Conservation (phyloP, 768 basidiomycete species). For the Multifurca ochricompacta region DNA sequence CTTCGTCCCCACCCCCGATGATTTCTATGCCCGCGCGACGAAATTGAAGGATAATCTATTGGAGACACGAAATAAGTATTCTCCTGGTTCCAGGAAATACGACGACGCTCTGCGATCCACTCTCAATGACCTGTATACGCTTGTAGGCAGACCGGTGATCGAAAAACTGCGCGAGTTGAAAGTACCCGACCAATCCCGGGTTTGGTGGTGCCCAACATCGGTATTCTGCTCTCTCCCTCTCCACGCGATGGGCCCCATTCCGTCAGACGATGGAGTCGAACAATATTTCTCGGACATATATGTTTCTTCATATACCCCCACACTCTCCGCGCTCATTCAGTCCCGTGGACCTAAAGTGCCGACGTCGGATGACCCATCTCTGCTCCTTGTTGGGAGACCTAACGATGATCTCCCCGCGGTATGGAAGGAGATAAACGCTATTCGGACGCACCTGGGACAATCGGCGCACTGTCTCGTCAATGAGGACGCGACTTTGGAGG, state of each 20-base stretch:
- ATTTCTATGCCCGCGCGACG: background rate
- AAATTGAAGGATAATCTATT: background rate
- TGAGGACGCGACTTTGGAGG: background rate
- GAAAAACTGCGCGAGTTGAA: too few relatives aligned
- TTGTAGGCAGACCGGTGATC: background rate
- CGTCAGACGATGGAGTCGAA: too few relatives aligned
- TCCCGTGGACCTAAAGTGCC: background rate
- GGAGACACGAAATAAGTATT: background rate
- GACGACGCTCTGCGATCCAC: background rate
- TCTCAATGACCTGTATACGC: background rate
- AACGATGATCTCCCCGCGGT: background rate
- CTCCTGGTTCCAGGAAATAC: background rate
- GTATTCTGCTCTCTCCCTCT: constrained; percentile 5
- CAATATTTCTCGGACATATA: too few relatives aligned
- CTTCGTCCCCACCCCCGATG: background rate
- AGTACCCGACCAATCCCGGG: too few relatives aligned
- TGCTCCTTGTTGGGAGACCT: background rate
- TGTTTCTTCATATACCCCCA: too few relatives aligned
- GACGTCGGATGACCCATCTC: background rate
- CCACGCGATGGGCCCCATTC: constrained; percentile 9
- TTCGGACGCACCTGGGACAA: background rate
- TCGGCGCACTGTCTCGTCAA: background rate
- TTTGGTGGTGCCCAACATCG: too few relatives aligned
- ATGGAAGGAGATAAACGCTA: background rate
- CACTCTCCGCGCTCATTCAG: constrained; percentile 3